Conservation (phyloP, 257 asterid genomes). For the Leonotis leonurus region DNA sequence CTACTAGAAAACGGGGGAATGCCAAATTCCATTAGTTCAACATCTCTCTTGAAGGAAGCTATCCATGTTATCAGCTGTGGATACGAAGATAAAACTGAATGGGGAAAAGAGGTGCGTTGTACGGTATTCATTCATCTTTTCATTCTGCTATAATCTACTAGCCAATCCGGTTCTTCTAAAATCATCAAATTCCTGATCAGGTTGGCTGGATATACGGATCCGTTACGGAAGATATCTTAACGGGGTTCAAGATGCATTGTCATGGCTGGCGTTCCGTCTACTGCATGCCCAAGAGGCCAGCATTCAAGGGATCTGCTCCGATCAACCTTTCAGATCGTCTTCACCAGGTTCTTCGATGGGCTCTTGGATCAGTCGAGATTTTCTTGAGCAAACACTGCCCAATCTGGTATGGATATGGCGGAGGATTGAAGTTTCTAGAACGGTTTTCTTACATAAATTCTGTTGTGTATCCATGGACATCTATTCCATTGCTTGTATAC, state of each 20-base stretch:
- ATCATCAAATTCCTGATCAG: slow-evolving; percentile 24
- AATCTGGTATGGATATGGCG: slow-evolving; percentile 89
- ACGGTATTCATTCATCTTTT: not conserved
- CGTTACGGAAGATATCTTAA: slow-evolving; percentile 85
- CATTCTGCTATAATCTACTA: not conserved
- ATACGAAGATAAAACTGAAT: slow-evolving; percentile 89
- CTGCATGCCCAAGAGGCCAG: slow-evolving; percentile 78
- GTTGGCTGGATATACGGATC: slow-evolving; percentile 98
- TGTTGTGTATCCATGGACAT: slow-evolving; percentile 87
- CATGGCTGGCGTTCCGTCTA: slow-evolving; percentile 96
- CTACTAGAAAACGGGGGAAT: slow-evolving; percentile 61
- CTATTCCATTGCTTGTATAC: slow-evolving; percentile 76
- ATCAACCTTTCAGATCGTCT: slow-evolving; percentile 89
- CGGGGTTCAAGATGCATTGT: slow-evolving; percentile 96
- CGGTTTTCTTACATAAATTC: slow-evolving; percentile 77
- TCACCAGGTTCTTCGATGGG: slow-evolving; percentile 95
- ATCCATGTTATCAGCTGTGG: slow-evolving; percentile 95
- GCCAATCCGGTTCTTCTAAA: slow-evolving; percentile 9
- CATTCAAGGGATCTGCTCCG: slow-evolving; percentile 89
- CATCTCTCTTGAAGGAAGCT: slow-evolving; percentile 62
- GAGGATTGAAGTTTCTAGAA: slow-evolving; percentile 79
- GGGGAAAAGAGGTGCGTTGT: slow-evolving; percentile 83
- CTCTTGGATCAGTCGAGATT: slow-evolving; percentile 93
- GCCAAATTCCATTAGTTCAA: slow-evolving; percentile 31
- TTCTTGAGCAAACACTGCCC: slow-evolving; percentile 88